These are phyloP conservation scores for Lecanosticta acicola DNA, from an alignment of 2,329 filamentous ascomycete species.

Conservation along the genomic window DNA sequence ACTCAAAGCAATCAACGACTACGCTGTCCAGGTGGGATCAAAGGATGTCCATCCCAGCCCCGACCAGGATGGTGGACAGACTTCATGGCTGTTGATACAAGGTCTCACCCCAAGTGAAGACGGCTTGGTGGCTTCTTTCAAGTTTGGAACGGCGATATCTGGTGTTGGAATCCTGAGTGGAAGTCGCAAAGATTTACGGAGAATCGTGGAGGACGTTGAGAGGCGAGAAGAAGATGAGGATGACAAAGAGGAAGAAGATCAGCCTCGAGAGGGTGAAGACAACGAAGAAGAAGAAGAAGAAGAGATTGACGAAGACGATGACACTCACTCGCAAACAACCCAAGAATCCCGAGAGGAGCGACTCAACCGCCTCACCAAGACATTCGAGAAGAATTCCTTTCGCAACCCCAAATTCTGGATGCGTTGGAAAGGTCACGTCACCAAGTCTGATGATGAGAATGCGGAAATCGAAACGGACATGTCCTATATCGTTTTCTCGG, in stretches of 20 bases:
- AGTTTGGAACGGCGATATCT: neutral
- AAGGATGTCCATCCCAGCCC: too few relatives aligned
- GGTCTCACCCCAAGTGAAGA: constrained; percentile 6
- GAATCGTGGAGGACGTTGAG: constrained; percentile 4
- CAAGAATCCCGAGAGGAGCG: constrained; percentile 10
- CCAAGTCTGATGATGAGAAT: neutral
- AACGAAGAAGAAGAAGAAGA: neutral
- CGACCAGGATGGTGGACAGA: too few relatives aligned
- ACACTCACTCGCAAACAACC: neutral
- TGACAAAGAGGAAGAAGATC: neutral
- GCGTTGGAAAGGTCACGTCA: constrained; percentile 10
- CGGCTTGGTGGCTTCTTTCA: constrained; percentile 3
- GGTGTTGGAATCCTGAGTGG: constrained; percentile 4
- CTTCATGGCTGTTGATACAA: constrained; percentile 5
- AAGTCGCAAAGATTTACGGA: constrained; percentile 1
- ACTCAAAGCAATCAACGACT: constrained; percentile 5
- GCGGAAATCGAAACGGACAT: neutral
- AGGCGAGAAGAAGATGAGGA: neutral
- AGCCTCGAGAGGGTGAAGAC: neutral
- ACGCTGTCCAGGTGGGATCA: too few relatives aligned
- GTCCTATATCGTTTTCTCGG: neutral
- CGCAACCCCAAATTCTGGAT: constrained; percentile 19
- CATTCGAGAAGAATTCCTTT: constrained; percentile 17
- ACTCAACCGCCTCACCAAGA: constrained; percentile 7
- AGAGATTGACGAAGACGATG: constrained; percentile 1